These are phyloP conservation scores for Sporodiniella umbellata DNA, from an alignment of 371 early-diverging fungal species.

Conservation along the genomic window DNA sequence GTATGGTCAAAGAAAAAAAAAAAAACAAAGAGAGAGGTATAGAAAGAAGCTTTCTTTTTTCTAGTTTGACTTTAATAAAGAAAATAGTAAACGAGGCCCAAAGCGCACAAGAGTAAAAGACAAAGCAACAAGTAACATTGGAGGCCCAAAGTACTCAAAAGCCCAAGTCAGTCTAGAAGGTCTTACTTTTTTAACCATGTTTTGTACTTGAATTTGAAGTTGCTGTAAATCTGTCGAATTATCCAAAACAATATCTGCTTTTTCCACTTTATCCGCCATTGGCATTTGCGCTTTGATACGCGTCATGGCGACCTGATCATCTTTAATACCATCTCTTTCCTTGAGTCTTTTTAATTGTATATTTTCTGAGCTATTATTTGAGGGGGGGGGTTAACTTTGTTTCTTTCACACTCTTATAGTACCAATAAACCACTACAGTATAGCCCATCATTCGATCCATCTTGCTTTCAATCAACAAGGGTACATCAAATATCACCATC, in stretches of 20 bases:
- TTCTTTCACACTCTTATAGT: background rate
- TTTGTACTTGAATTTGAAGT: conserved; percentile 58
- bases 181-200: conserved; percentile 38
- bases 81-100: conserved; percentile 4
- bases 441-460: conserved; percentile 69
- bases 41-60: too few species aligned
- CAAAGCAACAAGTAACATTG: conserved; percentile 7
- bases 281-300: conserved; percentile 85
- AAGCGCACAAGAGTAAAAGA: conserved; percentile 1
- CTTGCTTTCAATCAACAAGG: conserved; percentile 84
- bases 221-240: conserved; percentile 71
- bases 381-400: too few species aligned
- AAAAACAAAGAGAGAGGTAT: too few species aligned
- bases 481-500: conserved; percentile 81
- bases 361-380: conserved; percentile 57
- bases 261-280: conserved; percentile 67
- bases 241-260: conserved; percentile 82
- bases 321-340: conserved; percentile 64
- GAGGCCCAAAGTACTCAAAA: conserved; percentile 40
- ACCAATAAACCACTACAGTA: conserved; percentile 84
- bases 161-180: conserved; percentile 46
- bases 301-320: conserved; percentile 63
- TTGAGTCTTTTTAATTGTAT: conserved; percentile 76
- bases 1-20: too few species aligned
- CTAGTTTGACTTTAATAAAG: background rate